A percentile compares a stretch with the other conserved stretches of the same genome.
Evolutionary conservation across 2,329 filamentous ascomycete species (phyloP).

Genomic region (Pseudocercospora crystallina): DNA sequence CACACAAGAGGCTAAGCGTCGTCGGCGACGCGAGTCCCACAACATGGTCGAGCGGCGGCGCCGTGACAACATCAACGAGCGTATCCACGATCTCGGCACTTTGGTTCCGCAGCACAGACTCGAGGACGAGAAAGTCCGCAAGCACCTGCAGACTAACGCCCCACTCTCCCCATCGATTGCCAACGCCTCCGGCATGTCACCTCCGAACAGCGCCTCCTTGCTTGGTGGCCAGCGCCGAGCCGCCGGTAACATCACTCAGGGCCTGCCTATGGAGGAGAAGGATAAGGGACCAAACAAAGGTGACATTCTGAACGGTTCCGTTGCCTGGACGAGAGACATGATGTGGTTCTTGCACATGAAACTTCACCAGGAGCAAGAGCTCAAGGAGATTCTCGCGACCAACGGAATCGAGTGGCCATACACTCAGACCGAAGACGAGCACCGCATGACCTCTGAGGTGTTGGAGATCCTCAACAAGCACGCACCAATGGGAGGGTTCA

Average conservation of each 20-base stretch:
- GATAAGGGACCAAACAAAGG: constrained; percentile 99
- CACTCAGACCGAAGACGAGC: constrained; percentile 85
- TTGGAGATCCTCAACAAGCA: constrained; percentile 83
- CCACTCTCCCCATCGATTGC: constrained; percentile 77
- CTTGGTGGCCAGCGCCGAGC: constrained; percentile 74
- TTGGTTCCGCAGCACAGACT: constrained; percentile 88
- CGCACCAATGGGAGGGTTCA: constrained; percentile 67
- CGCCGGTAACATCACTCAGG: constrained; percentile 83
- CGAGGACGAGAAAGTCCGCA: constrained; percentile 95
- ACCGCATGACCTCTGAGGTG: constrained; percentile 91
- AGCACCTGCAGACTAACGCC: constrained; percentile 89
- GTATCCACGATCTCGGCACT: constrained; percentile 93
- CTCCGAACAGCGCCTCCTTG: constrained; percentile 80
- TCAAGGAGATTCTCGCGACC: constrained; percentile 71
- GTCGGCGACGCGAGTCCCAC: constrained; percentile 87
- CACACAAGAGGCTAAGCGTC: constrained; percentile 89
- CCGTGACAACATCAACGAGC: constrained; percentile 97
- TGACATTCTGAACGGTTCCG: constrained; percentile 94
- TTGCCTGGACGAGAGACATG: constrained; percentile 94
- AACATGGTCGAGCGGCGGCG: constrained; percentile 93
- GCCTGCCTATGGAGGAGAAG: constrained; percentile 90
- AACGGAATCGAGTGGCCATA: constrained; percentile 77
- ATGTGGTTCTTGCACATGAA: constrained; percentile 96
- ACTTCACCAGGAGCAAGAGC: constrained; percentile 82
- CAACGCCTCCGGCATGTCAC: constrained; percentile 64